These are phyloP conservation scores for Pythium brassicae DNA, from an alignment of 352 stramenopile genomes.

Conservation along the genomic window DNA sequence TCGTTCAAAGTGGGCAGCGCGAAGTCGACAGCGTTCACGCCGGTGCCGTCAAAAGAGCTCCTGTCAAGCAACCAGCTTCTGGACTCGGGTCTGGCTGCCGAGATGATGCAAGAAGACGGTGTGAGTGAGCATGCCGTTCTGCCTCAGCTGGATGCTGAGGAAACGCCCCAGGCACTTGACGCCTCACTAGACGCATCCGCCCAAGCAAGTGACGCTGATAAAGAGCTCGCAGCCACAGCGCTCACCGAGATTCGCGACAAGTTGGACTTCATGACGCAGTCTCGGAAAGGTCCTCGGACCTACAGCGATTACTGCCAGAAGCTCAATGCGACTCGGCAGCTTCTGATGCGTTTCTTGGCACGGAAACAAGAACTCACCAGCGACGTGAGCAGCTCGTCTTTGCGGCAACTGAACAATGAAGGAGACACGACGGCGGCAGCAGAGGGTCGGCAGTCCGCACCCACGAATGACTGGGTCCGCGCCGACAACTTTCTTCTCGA, in stretches of 20 bases:
- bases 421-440: not conserved
- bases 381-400: not conserved
- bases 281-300: constrained; percentile 7
- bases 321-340: constrained; percentile 20
- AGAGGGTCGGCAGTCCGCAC: not conserved
- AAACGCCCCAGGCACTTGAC: not conserved
- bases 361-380: constrained; percentile 2
- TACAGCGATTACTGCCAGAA: constrained; percentile 25
- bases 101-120: constrained; percentile 9
- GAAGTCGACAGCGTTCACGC: constrained; percentile 5
- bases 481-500: constrained; percentile 56
- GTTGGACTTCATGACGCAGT: constrained; percentile 5
- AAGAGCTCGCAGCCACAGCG: not conserved
- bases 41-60: constrained; percentile 3
- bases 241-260: constrained; percentile 5
- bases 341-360: constrained; percentile 21
- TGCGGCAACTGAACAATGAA: not conserved
- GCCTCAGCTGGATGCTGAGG: not conserved
- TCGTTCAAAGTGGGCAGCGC: constrained; percentile 9
- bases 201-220: not conserved
- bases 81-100: not conserved
- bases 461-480: constrained; percentile 22
- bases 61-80: constrained; percentile 6
- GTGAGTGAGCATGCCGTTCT: not conserved
- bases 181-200: not conserved